A percentile compares a stretch with the other conserved stretches of the same genome.
Evolutionary conservation across 352 stramenopile species (phyloP).

Genomic region (Phytopythium vexans): DNA sequence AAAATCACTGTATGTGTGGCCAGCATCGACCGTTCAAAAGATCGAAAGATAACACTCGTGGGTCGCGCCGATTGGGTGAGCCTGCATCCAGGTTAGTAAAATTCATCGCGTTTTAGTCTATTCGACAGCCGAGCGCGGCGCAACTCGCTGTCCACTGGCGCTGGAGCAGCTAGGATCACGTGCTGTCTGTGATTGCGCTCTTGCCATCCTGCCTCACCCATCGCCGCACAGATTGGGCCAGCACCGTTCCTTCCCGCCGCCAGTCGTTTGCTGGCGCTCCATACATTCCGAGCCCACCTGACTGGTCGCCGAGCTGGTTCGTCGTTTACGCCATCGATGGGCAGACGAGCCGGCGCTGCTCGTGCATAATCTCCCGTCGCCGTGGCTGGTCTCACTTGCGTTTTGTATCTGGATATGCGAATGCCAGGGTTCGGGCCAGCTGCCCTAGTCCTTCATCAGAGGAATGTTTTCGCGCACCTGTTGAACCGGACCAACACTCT

Average conservation of each 20-base stretch:
- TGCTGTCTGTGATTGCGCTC: not conserved
- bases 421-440: not conserved
- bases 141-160: too few relatives aligned
- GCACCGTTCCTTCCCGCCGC: not conserved
- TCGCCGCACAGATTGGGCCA: not conserved
- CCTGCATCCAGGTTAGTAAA: too few relatives aligned
- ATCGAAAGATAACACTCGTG: too few relatives aligned
- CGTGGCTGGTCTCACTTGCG: not conserved
- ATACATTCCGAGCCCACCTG: too few relatives aligned
- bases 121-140: too few relatives aligned
- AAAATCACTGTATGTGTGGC: too few relatives aligned
- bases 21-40: too few relatives aligned
- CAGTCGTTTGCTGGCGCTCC: not conserved
- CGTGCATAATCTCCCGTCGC: not conserved
- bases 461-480: conserved; percentile 3
- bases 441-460: not conserved
- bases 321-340: not conserved
- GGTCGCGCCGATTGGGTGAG: too few relatives aligned
- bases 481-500: conserved; percentile 7
- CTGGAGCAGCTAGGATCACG: too few relatives aligned
- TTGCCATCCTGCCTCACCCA: not conserved
- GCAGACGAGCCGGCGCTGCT: not conserved
- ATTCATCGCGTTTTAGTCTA: too few relatives aligned
- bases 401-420: not conserved
- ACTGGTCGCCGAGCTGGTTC: not conserved